Evolutionary conservation across 2,329 filamentous ascomycete species (phyloP), one percentile per base, ranked within the genome.

Genomic region (Chaetomiaceae sp.): DNA sequence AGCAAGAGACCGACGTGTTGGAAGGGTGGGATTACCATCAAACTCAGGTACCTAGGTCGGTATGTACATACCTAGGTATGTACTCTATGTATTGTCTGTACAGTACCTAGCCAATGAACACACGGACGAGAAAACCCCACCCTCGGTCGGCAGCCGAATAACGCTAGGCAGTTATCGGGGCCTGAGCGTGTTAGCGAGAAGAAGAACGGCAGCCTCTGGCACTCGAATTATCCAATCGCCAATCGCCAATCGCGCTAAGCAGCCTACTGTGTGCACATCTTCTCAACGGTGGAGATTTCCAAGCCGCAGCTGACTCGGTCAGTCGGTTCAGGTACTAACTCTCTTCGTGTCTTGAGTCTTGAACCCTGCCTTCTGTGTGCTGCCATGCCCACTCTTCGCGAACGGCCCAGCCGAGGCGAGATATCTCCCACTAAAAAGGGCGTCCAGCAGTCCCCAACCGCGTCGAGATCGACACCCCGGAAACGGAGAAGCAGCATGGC

Each of bases 401-500:
- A 63, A 51, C 57, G 63, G 38, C 59, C 62, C 41, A 63, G 58
- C 52, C 58, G 62, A 60, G 61, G 61, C 60, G 62, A 65, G 25
- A 56, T 51, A 20, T 61, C 58, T 53, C 60, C 57, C 18, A 56
- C 57, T 56, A 63, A 63, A 55, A 60, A 48, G 37, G 38, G 38
- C 11, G 55, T 58, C 38, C 52, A 53, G 16, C 48, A 51, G 41
- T 61, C 59, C 40, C 54, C 60, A 16, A 51, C 53, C 45, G 42
- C 55, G 27, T 52, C 41, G 14, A 45, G 57, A 55, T 47, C 56
- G 33, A 55, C 55, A 9, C 48, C 61, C 29, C 48, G 60, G 46
- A 51, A 60, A 42, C 58, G 58, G 13, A 40, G 56, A 41, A 53
- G 37, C 47, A 61, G 60, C 59, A 73, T 73, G 72, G 68, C 72